Evolutionary conservation across 805 yeast species (phyloP), one percentile per base, ranked within the genome.

Genomic region (Blastobotrys americana): DNA sequence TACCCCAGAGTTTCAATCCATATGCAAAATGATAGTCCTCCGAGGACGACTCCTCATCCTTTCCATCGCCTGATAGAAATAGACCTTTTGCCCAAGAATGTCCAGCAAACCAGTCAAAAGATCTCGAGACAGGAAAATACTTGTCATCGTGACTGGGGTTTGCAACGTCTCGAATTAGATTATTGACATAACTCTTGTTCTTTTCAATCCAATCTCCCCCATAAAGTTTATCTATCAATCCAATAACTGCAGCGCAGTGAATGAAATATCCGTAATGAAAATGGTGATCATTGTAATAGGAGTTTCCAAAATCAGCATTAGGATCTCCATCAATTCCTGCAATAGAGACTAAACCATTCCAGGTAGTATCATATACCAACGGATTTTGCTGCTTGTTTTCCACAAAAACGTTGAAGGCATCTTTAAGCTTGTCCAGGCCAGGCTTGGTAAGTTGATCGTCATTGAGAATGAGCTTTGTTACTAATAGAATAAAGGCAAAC

Each of bases 221-320:
- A 10, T 57, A 55, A 21, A 65, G 61, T 3, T 53, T 46, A 58
- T 85, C 94, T 15, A 80, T 76, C 44, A 76, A 61, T n/a, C 82
- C 89, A 38, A 84, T 74, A 17, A 83, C 68, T 1, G 94, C 88
- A 4, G 94, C 94, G 1, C 94, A 84, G 59, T 84, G 89, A 39
- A 85, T 72, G 53, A 78, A 81, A 62, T 84, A 86, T 8, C 93
- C 93, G 56, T 82, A 86, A 60, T 86, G 94, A 73, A 84, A 86
- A 59, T 85, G 93, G 56, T 86, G 95, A 57, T 86, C 95, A 54
- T 85, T 84, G 64, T 84, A 85, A 60, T 76, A 82, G 19, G 84
- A 75, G 59, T 82, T 74, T 39, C 94, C 95, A 59, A 72, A 86
- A 65, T 88, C 96, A 21, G 77, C 77, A 31, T 69, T 60, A 21